Evolutionary conservation across 2,329 filamentous ascomycete species (phyloP).

Genomic region (Apiospora aurea): DNA sequence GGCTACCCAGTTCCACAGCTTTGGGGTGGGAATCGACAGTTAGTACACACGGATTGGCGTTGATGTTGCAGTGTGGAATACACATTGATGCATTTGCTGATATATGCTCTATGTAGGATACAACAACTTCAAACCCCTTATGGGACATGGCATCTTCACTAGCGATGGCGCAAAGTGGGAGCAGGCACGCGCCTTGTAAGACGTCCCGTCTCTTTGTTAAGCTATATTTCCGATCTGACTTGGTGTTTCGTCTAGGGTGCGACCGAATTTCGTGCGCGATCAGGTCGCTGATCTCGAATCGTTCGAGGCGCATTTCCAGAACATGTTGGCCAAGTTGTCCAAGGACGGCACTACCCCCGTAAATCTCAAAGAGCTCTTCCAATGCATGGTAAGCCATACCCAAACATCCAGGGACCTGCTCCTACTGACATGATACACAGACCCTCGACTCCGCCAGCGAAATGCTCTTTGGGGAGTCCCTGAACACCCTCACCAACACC

Average conservation of each 20-base stretch:
- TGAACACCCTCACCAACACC: constrained; percentile 23
- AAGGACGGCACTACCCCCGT: constrained; percentile 23
- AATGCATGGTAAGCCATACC: constrained; percentile 18
- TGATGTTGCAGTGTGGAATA: constrained; percentile 34
- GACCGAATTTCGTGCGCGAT: constrained; percentile 22
- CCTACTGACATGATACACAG: not conserved
- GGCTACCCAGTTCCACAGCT: constrained; percentile 51
- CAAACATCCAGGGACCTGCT: no score
- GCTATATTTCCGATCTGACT: no score
- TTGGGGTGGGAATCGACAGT: constrained; percentile 43
- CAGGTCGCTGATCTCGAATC: constrained; percentile 22
- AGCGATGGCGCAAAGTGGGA: constrained; percentile 62
- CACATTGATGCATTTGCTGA: constrained; percentile 36
- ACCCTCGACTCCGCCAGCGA: constrained; percentile 25
- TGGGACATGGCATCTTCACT: constrained; percentile 60
- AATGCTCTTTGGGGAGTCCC: constrained; percentile 24
- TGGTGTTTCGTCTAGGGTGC: not conserved
- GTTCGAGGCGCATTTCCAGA: constrained; percentile 25
- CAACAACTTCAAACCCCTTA: constrained; percentile 43
- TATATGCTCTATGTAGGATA: not conserved
- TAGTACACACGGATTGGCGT: constrained; percentile 42
- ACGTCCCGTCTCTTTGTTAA: no score
- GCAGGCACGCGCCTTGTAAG: constrained; percentile 53
- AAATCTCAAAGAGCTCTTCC: constrained; percentile 24
- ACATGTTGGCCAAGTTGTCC: constrained; percentile 8